Evolutionary conservation across 2,329 filamentous ascomycete genomes (phyloP), one percentile per base, ranked within the genome.

Genomic region (Curvularia sp.): DNA sequence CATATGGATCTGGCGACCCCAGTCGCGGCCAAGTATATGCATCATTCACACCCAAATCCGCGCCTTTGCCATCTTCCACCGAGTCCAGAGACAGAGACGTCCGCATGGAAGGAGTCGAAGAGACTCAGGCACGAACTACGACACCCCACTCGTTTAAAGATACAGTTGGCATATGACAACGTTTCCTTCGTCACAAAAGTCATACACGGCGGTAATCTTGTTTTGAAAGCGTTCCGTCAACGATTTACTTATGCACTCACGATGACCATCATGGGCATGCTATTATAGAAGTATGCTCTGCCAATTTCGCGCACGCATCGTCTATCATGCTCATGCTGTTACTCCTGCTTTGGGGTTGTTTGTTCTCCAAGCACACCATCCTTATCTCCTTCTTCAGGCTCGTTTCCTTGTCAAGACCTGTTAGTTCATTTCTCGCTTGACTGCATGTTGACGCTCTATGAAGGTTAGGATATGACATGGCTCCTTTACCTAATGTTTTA

Each of bases 91-190:
- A 74, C 57, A 65, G 67, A 67, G 73, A 76, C 50, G 55, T 69
- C 50, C 65, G 74, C 59, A 77, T 76, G 73, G 74, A 77, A 66
- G 73, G 74, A 64, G 67, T 74, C 19, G 74, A 77, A 66, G 74
- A 77, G 62, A 66, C 71, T 53, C 74, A 75, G 47, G 71, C 69
- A 64, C 74, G 74, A 58, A 77, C 73, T 30, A 75, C 74, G 50
- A 78, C 76, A 69, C 75, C 76, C 70, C 76, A 74, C 62, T 78
- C 76, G 65, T 78, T 78, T 69, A 78, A 78, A 75, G 75, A 78
- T 61, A 78, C 76, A 49, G 76, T 78, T 69, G 76, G 76, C 73
- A 78, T 78, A 65, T 77, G 70, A 77, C 63, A 68, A 65, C 70
- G 65, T 77, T 77, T 68, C 69, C 67, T 74, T 70, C 67, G 69